Evolutionary conservation across 23 red algal genomes (phyloP), one percentile per base, ranked within the genome.

Genomic region (Gracilaria vermiculophylla): DNA sequence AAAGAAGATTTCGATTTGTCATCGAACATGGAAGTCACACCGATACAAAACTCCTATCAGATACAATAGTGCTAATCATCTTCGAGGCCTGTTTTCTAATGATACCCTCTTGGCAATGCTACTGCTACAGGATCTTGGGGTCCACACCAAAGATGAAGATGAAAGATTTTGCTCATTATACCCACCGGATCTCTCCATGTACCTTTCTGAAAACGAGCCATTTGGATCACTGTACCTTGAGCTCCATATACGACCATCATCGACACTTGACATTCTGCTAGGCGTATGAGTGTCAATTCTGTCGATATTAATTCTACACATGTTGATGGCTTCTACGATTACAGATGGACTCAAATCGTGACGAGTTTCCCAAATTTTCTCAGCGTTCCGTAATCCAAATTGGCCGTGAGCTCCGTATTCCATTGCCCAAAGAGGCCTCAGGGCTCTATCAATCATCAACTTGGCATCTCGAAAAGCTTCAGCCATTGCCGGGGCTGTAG

Each of bases 121-220:
- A 35, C 58, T 64, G 58, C 35, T 64, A 28, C 44, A 45, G 47
- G 67, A 73, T 32, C 28, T 73, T 47, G 84, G 84, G 21, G 84
- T 55, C 84, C 84, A 88, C 27, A 88, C 19, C 53, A 88, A 88
- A n/a, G 84, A 88, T 57, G 81, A 74, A 16, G 81, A 53, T 54
- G 81, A 86, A 15, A 70, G 53, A 10, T 62, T 62, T 74, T 66
- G 67, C 66, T 76, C 58, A 12, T 77, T 43, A 24, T 65, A 78
- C 7, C 52, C 41, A 3, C 42, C 36, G 0, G 28, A 35, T 55
- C 66, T 77, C 37, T 70, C 69, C 6, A 45, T 55, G 32, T 65
- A 76, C 37, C 81, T 37, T 19, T 85, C 81, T 49, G 81, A 85
- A 43, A 85, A 73, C 2, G 81, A 71, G 12, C 81, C 81, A 34